Percentiles rank a stretch among this genome's conserved stretches.
These are phyloP conservation scores for Wallacemonas sp. DNA, from an alignment of 208 protist genomes.

Conservation along the genomic window DNA sequence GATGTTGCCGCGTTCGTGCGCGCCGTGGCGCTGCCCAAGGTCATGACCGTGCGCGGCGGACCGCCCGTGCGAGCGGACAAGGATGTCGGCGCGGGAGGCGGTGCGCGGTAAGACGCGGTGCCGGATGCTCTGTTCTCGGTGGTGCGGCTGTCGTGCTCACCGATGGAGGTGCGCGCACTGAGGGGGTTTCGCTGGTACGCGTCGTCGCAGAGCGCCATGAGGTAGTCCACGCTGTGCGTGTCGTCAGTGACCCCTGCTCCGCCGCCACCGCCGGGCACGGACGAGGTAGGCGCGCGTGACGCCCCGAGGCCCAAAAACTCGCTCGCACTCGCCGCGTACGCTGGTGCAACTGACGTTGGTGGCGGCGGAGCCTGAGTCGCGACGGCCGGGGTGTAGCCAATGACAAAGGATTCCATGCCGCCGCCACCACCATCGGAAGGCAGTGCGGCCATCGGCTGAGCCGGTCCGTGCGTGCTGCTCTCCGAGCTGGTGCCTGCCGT, in stretches of 20 bases:
- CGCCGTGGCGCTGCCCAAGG: too few relatives aligned
- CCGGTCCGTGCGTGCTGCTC: background rate
- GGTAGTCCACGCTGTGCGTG: slow-evolving; percentile 44
- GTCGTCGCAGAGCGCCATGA: slow-evolving; percentile 70
- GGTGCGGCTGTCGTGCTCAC: background rate
- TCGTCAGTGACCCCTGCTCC: slow-evolving; percentile 8
- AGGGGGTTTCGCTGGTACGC: slow-evolving; percentile 45
- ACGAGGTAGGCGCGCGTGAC: background rate
- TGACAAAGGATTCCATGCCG: slow-evolving; percentile 3
- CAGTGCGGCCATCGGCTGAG: background rate
- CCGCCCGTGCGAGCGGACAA: background rate
- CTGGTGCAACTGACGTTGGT: background rate
- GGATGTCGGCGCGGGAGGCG: background rate
- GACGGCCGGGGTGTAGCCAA: background rate
- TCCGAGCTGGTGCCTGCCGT: background rate
- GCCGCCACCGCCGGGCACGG: background rate
- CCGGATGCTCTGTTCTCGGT: background rate
- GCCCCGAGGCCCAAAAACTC: slow-evolving; percentile 5
- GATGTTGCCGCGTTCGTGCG: background rate
- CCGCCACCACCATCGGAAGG: background rate
- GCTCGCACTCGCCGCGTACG: background rate
- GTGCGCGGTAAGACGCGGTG: background rate
- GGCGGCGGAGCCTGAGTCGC: background rate
- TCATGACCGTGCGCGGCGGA: background rate
- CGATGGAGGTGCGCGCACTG: slow-evolving; percentile 5